A percentile compares a stretch with the other conserved stretches of the same genome.
These are phyloP conservation scores for Colletotrichum lini DNA, from an alignment of 2,329 filamentous ascomycete genomes.

Conservation along the genomic window DNA sequence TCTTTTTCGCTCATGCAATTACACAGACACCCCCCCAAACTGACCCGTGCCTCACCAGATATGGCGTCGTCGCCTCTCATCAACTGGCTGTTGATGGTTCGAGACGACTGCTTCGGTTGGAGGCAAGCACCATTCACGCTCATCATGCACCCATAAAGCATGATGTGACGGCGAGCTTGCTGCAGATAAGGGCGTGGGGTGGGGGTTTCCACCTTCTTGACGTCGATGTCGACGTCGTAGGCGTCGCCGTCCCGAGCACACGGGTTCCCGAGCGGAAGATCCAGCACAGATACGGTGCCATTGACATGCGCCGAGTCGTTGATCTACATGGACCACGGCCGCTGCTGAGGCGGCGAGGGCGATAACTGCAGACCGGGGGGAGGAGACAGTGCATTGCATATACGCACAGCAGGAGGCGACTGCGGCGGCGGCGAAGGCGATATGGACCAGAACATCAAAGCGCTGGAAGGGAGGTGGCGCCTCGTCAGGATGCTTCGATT, in stretches of 20 bases:
- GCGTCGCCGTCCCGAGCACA: not conserved
- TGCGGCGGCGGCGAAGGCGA: not conserved
- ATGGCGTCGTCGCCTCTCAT: not conserved
- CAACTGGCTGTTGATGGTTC: not conserved
- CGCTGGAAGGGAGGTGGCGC: not conserved
- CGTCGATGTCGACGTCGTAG: not conserved
- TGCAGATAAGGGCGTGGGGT: slow-evolving; percentile 6
- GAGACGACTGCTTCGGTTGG: not conserved
- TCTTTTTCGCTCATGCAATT: not conserved
- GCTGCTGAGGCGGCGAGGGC: not conserved
- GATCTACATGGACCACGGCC: not conserved
- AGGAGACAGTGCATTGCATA: slow-evolving; percentile 1
- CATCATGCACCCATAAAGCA: not conserved
- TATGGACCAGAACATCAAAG: not conserved
- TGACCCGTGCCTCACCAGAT: not conserved
- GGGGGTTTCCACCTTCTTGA: not conserved
- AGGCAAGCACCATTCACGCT: not conserved
- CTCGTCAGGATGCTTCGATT: not conserved
- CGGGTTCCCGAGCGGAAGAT: not conserved
- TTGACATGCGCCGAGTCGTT: slow-evolving; percentile 14
- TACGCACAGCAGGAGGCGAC: not conserved
- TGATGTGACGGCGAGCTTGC: not conserved
- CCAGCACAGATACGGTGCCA: not conserved
- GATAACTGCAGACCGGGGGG: not conserved
- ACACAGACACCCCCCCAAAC: not conserved